A percentile compares a stretch with the other conserved stretches of the same genome.
phyloP scores from a whole-genome alignment of 305 asterid genomes.

The Fraxinus greggii region DNA sequence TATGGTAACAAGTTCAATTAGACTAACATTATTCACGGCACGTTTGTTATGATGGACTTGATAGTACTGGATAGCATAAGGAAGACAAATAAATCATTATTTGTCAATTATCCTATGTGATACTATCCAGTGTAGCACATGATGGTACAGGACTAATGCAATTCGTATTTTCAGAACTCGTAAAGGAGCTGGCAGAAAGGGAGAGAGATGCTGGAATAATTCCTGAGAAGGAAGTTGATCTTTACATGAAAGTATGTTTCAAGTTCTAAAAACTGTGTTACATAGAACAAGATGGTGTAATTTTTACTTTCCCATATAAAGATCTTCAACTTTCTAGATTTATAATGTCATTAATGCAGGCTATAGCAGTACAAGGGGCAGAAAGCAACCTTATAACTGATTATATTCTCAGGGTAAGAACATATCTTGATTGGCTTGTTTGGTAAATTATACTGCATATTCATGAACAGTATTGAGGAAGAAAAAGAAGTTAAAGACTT shows the following conservation, averaged over 20 bases:
- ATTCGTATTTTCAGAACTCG: slow-evolving; percentile 32
- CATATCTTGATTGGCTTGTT: not conserved
- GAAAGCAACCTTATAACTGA: slow-evolving; percentile 49
- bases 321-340: not conserved
- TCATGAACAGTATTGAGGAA: not conserved
- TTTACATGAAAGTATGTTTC: slow-evolving; percentile 53
- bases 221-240: slow-evolving; percentile 62
- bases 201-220: slow-evolving; percentile 52
- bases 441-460: not conserved
- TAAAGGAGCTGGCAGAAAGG: slow-evolving; percentile 52
- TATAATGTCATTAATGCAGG: slow-evolving; percentile 32
- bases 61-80: not conserved
- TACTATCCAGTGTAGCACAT: not conserved
- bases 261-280: not conserved
- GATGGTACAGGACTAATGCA: not conserved
- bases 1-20: slow-evolving; percentile 33
- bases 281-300: not conserved
- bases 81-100: not conserved
- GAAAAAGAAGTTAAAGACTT: not conserved
- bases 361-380: slow-evolving; percentile 53
- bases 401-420: slow-evolving; percentile 50
- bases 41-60: not conserved
- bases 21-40: not conserved
- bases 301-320: not conserved
- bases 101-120: not conserved